These are phyloP conservation scores for Chaetomium globosum DNA, from an alignment of 2,329 filamentous ascomycete species.

Conservation along the genomic window DNA sequence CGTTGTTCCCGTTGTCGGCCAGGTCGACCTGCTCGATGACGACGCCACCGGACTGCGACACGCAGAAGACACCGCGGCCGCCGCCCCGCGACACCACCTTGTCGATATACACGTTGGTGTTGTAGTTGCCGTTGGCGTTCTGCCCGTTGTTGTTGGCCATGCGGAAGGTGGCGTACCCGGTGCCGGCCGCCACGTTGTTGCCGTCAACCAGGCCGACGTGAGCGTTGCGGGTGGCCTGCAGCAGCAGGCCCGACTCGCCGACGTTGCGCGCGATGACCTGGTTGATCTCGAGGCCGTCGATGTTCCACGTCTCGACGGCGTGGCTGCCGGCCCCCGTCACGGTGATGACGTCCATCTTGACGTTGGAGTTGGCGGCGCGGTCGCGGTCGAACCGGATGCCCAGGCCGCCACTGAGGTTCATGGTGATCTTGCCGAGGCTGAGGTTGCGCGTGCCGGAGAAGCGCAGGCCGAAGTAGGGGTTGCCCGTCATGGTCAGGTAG, in stretches of 20 bases:
- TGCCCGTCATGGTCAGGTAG: conserved; percentile 60
- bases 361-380: conserved; percentile 54
- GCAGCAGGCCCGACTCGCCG: conserved; percentile 59
- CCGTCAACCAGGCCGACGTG: conserved; percentile 58
- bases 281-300: conserved; percentile 56
- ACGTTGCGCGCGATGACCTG: conserved; percentile 57
- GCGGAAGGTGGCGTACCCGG: conserved; percentile 59
- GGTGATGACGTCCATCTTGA: conserved; percentile 55
- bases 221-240: conserved; percentile 58
- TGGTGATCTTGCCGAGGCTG: conserved; percentile 54
- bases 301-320: conserved; percentile 63
- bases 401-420: conserved; percentile 58
- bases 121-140: conserved; percentile 50
- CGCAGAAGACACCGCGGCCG: conserved; percentile 60
- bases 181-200: conserved; percentile 55
- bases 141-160: conserved; percentile 61
- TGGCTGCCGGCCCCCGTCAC: conserved; percentile 59
- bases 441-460: conserved; percentile 57
- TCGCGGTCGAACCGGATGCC: conserved; percentile 63
- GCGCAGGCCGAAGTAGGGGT: conserved; percentile 59
- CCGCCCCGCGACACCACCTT: conserved; percentile 58
- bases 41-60: conserved; percentile 58
- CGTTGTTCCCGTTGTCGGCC: conserved; percentile 57
- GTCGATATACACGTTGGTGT: conserved; percentile 56
- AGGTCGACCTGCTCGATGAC: conserved; percentile 55